These are phyloP conservation scores for Clitocybe nebularis DNA, from an alignment of 1,284 basidiomycete genomes.

Conservation along the genomic window DNA sequence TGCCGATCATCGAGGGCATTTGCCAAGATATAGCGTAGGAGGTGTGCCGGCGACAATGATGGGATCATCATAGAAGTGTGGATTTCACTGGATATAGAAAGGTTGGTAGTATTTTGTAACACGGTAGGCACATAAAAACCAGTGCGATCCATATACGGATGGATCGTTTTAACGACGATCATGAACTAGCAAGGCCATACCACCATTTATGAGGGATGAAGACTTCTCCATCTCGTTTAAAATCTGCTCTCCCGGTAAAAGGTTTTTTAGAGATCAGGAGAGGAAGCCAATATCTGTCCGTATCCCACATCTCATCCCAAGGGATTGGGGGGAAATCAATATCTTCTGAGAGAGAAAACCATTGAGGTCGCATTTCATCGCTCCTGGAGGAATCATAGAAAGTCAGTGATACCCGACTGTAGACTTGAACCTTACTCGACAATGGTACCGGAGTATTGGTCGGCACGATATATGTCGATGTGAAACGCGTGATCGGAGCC, in stretches of 20 bases:
- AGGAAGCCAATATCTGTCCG: slow-evolving; percentile 60
- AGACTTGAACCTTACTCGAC: slow-evolving; percentile 50
- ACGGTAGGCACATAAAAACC: too few species aligned
- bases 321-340: slow-evolving; percentile 33
- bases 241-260: slow-evolving; percentile 60
- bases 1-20: too few species aligned
- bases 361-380: slow-evolving; percentile 69
- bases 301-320: slow-evolving; percentile 61
- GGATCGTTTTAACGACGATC: too few species aligned
- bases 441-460: slow-evolving; percentile 46
- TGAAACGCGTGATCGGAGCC: slow-evolving; percentile 56
- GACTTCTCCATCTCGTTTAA: slow-evolving; percentile 31
- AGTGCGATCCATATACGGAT: too few species aligned
- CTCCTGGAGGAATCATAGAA: slow-evolving; percentile 33
- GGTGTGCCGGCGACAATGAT: too few species aligned
- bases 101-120: too few species aligned
- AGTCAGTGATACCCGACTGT: slow-evolving; percentile 1
- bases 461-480: slow-evolving; percentile 63
- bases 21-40: too few species aligned
- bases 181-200: too few species aligned
- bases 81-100: too few species aligned
- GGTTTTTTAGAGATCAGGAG: slow-evolving; percentile 41
- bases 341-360: slow-evolving; percentile 41
- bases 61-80: too few species aligned
- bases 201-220: slow-evolving; percentile 47